Base-by-base conservation (phyloP, 495 filamentous ascomycete genomes). In the Monascus purpureus region DNA sequence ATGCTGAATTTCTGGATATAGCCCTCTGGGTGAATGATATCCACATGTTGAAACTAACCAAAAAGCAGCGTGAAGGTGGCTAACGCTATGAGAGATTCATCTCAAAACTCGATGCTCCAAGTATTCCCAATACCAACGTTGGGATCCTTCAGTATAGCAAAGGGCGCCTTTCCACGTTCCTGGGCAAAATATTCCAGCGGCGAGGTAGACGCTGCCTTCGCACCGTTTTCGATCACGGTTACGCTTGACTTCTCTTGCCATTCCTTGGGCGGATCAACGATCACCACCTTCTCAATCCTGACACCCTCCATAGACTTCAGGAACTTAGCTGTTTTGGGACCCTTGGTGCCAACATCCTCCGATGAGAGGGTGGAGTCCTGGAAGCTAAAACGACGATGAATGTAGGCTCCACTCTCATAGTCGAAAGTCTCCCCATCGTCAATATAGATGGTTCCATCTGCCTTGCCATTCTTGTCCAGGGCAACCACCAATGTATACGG, bases 341-440 rank as follows among this genome's bases (percentile, higher is more conserved):
- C 67, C 47, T 67, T 66, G 13, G 45, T 43, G 2, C 63, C 70
- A 22, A 53, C 38, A 31, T 61, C 52, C 35, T 60, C 47, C 16
- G 57, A 67, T 5, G 59, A 56, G 9, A 93, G 64, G 2, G 59
- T 65, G 3, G 66, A 63, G 4, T 51, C 66, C 31, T 51, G 65
- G 65, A 67, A 78, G 18, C 47, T 43, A 63, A 96, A 96, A 22
- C 57, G 66, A 24, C 85, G 79, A 56, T 93, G 80, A 37, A 95
- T 82, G 51, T 79, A 93, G 17, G 77, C 82, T 8, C 88, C 90
- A 30, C 70, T 60, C 51, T 93, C 57, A 49, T 82, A 90, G 25
- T 93, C 81, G 38, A 82, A 96, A 0, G 79, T 82, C 59, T 94
- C 86, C 16, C 90, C 92, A 42, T 97, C 90, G 45, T 96, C 90